These are phyloP conservation scores for Crithidia expoeki DNA, from an alignment of 208 protist species.

Conservation along the genomic window DNA sequence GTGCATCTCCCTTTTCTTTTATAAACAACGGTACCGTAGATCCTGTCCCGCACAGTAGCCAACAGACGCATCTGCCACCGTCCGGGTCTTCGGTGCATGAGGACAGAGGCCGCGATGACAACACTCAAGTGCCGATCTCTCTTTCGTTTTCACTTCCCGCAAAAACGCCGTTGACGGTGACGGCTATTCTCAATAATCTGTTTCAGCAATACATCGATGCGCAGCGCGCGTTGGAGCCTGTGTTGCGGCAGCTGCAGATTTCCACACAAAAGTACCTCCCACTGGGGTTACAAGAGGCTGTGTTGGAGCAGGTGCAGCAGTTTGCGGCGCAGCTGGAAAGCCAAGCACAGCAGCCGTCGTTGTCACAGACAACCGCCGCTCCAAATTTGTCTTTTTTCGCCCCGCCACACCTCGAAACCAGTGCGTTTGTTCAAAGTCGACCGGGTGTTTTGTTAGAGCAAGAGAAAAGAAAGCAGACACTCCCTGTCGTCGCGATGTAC, in stretches of 20 bases:
- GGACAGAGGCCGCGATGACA: no score
- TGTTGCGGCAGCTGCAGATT: slow-evolving; percentile 6
- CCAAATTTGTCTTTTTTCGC: neutral
- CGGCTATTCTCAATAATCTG: slow-evolving; percentile 1
- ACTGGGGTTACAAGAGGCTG: slow-evolving; percentile 20
- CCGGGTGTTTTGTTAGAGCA: no score
- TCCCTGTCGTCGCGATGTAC: neutral
- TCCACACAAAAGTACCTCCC: neutral
- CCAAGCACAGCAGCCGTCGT: neutral
- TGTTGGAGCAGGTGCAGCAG: slow-evolving; percentile 23
- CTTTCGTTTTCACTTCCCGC: no score
- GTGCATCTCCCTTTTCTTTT: no score
- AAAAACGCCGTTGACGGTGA: neutral
- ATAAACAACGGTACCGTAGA: no score
- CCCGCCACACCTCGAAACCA: neutral
- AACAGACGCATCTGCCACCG: no score
- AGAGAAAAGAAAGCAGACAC: no score
- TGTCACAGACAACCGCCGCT: neutral
- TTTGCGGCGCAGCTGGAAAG: slow-evolving; percentile 19
- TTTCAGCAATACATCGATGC: slow-evolving; percentile 27
- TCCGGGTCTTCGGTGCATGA: no score
- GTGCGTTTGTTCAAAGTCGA: neutral
- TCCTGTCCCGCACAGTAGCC: no score
- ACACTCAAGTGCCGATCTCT: no score
- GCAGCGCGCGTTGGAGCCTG: slow-evolving; percentile 18